Evolutionary conservation across 208 protist genomes (phyloP).

Genomic region (Trypanosoma boissoni): DNA sequence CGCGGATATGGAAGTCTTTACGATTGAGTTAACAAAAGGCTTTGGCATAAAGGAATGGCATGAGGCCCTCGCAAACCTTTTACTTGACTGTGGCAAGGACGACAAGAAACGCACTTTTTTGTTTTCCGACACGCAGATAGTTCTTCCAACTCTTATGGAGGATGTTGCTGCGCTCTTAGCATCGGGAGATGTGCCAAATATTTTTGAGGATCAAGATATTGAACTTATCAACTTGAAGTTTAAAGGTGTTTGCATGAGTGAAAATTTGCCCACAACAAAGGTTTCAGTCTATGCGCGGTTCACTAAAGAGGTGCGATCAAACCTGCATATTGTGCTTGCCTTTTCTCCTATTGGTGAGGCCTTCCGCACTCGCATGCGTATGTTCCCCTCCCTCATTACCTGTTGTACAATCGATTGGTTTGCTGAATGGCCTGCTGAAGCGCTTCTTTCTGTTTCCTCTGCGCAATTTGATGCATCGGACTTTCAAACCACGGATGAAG

Average conservation of each 20-base stretch:
- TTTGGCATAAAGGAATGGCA: slow-evolving; percentile 97
- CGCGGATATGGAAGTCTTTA: slow-evolving; percentile 93
- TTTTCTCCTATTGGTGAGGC: slow-evolving; percentile 96
- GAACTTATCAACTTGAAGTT: slow-evolving; percentile 95
- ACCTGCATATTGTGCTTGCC: slow-evolving; percentile 95
- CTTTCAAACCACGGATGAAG: slow-evolving; percentile 13
- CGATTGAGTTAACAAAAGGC: slow-evolving; percentile 96
- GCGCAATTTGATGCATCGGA: slow-evolving; percentile 48
- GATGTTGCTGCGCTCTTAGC: slow-evolving; percentile 97
- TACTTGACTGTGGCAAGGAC: slow-evolving; percentile 94
- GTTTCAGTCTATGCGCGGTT: slow-evolving; percentile 95
- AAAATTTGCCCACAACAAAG: slow-evolving; percentile 94
- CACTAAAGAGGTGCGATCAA: slow-evolving; percentile 90
- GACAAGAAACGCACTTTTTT: slow-evolving; percentile 96
- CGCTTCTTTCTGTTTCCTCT: slow-evolving; percentile 91
- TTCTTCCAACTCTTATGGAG: slow-evolving; percentile 96
- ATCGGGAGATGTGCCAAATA: slow-evolving; percentile 96
- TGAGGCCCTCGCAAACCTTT: slow-evolving; percentile 92
- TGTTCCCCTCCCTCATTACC: slow-evolving; percentile 97
- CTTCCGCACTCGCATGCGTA: slow-evolving; percentile 95
- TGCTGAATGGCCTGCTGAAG: slow-evolving; percentile 95
- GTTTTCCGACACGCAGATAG: slow-evolving; percentile 96
- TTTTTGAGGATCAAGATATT: slow-evolving; percentile 95
- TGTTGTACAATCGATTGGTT: slow-evolving; percentile 99
- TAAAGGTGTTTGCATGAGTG: slow-evolving; percentile 83